phyloP scores from a whole-genome alignment of 1,284 basidiomycete genomes.

The Acaromyces ingoldii region DNA sequence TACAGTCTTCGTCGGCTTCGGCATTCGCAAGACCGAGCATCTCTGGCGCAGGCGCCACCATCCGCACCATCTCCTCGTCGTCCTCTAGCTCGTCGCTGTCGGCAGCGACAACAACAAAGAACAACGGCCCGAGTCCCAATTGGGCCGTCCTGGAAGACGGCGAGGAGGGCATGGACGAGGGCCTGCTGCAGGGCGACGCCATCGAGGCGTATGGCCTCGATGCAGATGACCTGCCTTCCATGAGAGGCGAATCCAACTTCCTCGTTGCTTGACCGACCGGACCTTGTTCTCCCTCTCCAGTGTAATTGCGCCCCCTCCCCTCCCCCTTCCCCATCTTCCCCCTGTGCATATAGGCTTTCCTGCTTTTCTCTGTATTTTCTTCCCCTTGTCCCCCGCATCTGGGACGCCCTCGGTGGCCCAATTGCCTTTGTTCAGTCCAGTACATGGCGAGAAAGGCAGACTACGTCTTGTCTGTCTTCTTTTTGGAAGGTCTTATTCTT shows the following conservation, averaged over 20 bases:
- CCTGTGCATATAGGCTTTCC: background rate
- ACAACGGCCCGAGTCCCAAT: constrained; percentile 2
- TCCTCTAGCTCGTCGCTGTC: too few relatives aligned
- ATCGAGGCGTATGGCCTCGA: background rate
- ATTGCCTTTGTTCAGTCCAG: background rate
- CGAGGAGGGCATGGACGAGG: constrained; percentile 3
- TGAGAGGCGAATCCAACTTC: background rate
- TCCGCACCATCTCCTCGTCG: background rate
- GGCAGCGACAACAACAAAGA: background rate
- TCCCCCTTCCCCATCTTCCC: background rate
- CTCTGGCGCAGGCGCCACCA: background rate
- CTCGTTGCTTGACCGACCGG: background rate
- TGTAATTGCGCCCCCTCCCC: background rate
- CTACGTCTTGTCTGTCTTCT: background rate
- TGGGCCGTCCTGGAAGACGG: constrained; percentile 11
- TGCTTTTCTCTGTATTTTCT: background rate
- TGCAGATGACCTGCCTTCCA: background rate
- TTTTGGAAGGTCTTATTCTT: background rate
- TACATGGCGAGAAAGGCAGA: too few relatives aligned
- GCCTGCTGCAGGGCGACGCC: background rate
- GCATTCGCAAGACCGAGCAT: background rate
- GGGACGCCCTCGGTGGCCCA: background rate
- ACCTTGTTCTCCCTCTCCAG: background rate
- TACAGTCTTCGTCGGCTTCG: too few relatives aligned
- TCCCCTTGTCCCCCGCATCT: background rate